phyloP scores from a whole-genome alignment of 257 asterid genomes.

The Anisodus tanguticus region DNA sequence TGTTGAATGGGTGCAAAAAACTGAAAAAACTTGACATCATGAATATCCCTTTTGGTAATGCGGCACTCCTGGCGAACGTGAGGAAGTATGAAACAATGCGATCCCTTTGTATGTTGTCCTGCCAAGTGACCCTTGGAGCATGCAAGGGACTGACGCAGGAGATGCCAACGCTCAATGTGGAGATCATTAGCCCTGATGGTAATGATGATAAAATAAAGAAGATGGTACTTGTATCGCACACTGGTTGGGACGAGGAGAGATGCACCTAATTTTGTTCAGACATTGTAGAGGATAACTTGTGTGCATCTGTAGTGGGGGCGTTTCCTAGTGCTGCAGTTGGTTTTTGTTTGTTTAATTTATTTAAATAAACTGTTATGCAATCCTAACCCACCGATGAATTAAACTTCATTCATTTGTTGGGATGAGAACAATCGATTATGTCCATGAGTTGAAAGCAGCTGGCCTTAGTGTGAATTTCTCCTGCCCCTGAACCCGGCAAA shows the following conservation, averaged over 20 bases:
- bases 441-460: too few relatives aligned
- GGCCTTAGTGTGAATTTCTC: too few relatives aligned
- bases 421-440: not conserved
- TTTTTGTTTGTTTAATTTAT: conserved; percentile 12
- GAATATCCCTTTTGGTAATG: conserved; percentile 79
- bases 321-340: not conserved
- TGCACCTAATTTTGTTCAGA: conserved; percentile 72
- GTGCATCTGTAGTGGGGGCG: not conserved
- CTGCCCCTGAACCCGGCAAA: too few relatives aligned
- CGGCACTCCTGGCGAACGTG: conserved; percentile 76
- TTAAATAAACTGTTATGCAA: conserved; percentile 29
- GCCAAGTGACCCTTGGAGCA: conserved; percentile 78
- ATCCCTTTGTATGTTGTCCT: conserved; percentile 98
- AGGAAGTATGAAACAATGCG: conserved; percentile 97
- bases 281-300: conserved; percentile 47
- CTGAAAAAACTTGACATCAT: conserved; percentile 77
- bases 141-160: conserved; percentile 75
- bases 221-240: conserved; percentile 79
- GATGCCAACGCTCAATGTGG: conserved; percentile 81
- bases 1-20: conserved; percentile 83
- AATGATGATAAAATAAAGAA: conserved; percentile 56
- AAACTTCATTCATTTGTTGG: not conserved
- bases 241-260: conserved; percentile 75
- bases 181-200: conserved; percentile 61
- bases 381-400: not conserved